Evolutionary conservation across 164 flowering plant genomes (phyloP).

Genomic region (Umbellularia californica): DNA sequence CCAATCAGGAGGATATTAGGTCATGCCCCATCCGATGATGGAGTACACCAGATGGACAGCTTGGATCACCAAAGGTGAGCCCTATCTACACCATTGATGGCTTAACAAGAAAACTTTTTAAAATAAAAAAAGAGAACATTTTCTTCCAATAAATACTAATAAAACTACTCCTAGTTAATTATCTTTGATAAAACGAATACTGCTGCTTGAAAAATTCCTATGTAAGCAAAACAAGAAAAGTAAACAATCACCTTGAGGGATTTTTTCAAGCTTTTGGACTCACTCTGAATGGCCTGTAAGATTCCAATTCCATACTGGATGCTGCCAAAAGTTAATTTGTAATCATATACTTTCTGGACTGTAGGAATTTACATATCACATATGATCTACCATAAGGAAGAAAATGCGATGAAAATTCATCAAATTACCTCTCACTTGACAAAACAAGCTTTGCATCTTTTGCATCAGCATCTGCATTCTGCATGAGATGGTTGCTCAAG

Average conservation of each 20-base stretch:
- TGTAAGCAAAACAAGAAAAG: background rate
- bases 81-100: too few species aligned
- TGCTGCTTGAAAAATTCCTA: too few species aligned
- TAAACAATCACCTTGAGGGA: constrained; percentile 61
- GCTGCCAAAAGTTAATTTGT: constrained; percentile 38
- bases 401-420: background rate
- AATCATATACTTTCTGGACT: background rate
- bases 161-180: too few species aligned
- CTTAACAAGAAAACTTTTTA: too few species aligned
- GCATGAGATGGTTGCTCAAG: constrained; percentile 71
- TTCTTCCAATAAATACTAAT: too few species aligned
- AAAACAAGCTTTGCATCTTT: constrained; percentile 64
- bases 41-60: too few species aligned
- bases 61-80: too few species aligned
- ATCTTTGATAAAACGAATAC: too few species aligned
- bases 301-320: constrained; percentile 64
- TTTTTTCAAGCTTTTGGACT: constrained; percentile 70
- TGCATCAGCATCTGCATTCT: constrained; percentile 29
- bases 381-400: background rate
- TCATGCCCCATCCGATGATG: too few species aligned
- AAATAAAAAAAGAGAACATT: too few species aligned
- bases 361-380: background rate
- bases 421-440: constrained; percentile 66
- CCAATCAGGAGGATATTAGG: too few species aligned
- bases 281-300: constrained; percentile 63